phyloP scores from a whole-genome alignment of 495 filamentous ascomycete genomes.

The Letharia lupina region DNA sequence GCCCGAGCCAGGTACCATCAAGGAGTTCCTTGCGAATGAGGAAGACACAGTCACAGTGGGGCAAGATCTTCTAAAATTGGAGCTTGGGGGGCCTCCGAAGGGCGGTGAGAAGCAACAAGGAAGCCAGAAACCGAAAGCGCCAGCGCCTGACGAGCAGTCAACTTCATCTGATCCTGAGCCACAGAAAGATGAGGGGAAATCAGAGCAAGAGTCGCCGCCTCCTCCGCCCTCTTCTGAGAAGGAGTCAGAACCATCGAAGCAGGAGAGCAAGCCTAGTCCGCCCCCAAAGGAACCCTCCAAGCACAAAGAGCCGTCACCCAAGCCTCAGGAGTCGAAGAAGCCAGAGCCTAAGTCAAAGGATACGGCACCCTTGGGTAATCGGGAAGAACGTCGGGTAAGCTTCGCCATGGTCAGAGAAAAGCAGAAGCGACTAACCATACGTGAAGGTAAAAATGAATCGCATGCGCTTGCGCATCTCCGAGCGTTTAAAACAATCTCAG shows the following conservation, averaged over 20 bases:
- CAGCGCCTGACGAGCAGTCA: constrained; percentile 48
- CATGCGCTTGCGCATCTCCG: constrained; percentile 93
- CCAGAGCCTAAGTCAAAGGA: constrained; percentile 30
- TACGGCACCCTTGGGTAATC: constrained; percentile 51
- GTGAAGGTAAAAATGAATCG: constrained; percentile 96
- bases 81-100: constrained; percentile 57
- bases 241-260: constrained; percentile 33
- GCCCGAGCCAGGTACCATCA: constrained; percentile 81
- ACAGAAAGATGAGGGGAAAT: constrained; percentile 41
- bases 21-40: constrained; percentile 85
- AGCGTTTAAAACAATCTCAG: constrained; percentile 97
- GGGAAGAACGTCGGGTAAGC: constrained; percentile 83
- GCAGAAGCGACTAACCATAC: constrained; percentile 6
- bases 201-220: constrained; percentile 35
- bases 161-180: constrained; percentile 49
- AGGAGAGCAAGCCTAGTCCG: constrained; percentile 39
- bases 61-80: constrained; percentile 79
- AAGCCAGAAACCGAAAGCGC: constrained; percentile 48
- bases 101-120: constrained; percentile 45
- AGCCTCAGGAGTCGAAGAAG: constrained; percentile 30
- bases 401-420: neutral
- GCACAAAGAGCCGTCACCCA: constrained; percentile 27
- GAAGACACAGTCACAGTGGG: constrained; percentile 95
- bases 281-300: constrained; percentile 28
- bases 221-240: constrained; percentile 33